These are phyloP conservation scores for Antarctomyces pellizariae DNA, from an alignment of 495 filamentous ascomycete species.

Conservation along the genomic window DNA sequence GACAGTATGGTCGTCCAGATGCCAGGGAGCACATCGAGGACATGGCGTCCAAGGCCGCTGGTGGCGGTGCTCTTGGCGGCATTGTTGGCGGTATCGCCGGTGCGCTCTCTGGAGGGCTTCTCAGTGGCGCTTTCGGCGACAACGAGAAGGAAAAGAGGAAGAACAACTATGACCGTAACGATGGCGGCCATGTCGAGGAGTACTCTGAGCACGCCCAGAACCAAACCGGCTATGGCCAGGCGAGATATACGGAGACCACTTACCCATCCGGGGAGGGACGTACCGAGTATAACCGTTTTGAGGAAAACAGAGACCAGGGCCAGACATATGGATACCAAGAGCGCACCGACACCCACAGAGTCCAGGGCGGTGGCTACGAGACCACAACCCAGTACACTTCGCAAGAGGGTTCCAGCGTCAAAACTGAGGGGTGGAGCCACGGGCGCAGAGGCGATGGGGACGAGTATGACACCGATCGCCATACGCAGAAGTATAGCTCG, in stretches of 20 bases:
- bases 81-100: conserved; percentile 26
- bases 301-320: conserved; percentile 11
- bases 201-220: conserved; percentile 12
- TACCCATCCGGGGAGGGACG: conserved; percentile 15
- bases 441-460: conserved; percentile 3
- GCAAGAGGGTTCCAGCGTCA: too few species aligned
- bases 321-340: conserved; percentile 6
- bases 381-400: too few species aligned
- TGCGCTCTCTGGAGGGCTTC: conserved; percentile 21
- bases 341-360: conserved; percentile 3
- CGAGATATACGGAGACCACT: conserved; percentile 15
- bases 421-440: conserved; percentile 8
- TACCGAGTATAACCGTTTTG: conserved; percentile 17
- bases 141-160: conserved; percentile 12
- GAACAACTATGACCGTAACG: conserved; percentile 12
- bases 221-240: conserved; percentile 17
- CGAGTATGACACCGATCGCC: not conserved
- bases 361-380: conserved; percentile 10
- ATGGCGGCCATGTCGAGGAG: conserved; percentile 17
- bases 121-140: conserved; percentile 14
- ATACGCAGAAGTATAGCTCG: not conserved
- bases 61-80: conserved; percentile 20
- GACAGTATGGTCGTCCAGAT: conserved; percentile 1
- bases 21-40: conserved; percentile 14
- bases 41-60: conserved; percentile 18